Conservation (phyloP, 1,139 yeast genomes). For the Magnusiomyces ingens region DNA sequence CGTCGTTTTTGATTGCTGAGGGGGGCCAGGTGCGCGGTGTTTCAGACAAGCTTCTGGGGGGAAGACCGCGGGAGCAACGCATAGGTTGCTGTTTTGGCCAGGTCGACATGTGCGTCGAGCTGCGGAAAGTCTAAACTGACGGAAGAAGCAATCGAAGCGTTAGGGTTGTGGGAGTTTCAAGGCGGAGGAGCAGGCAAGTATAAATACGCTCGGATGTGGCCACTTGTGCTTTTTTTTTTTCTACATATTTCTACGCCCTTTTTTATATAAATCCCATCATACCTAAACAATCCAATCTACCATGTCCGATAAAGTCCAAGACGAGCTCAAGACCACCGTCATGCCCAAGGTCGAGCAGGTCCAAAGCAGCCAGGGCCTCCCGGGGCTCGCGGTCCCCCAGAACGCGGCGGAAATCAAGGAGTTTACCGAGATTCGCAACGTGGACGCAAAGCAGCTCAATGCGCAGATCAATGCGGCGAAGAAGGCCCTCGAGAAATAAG, state of each 20-base stretch:
- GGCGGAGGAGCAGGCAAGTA: no score
- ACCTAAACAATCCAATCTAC: background rate
- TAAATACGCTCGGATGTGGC: no score
- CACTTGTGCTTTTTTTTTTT: background rate
- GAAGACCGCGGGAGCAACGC: no score
- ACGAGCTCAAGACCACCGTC: slow-evolving; percentile 14
- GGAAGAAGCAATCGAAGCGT: no score
- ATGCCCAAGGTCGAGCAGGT: slow-evolving; percentile 10
- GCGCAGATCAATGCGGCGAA: slow-evolving; percentile 10
- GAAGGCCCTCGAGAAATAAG: no score
- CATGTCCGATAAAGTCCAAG: slow-evolving; percentile 10
- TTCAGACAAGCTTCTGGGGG: no score
- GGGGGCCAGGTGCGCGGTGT: no score
- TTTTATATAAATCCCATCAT: background rate
- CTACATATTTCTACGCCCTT: background rate
- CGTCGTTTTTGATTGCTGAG: no score
- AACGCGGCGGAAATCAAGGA: slow-evolving; percentile 10
- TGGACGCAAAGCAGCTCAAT: slow-evolving; percentile 13
- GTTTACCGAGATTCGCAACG: slow-evolving; percentile 7
- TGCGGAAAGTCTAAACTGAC: no score
- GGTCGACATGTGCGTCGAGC: no score
- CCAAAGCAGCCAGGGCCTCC: slow-evolving; percentile 12
- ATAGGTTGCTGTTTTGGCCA: no score
- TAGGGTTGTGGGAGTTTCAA: no score
- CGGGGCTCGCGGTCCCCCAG: slow-evolving; percentile 13